Percentiles rank a stretch among this genome's conserved stretches.
Evolutionary conservation across 2,329 filamentous ascomycete genomes (phyloP).

Genomic region (Lojkania enalia): DNA sequence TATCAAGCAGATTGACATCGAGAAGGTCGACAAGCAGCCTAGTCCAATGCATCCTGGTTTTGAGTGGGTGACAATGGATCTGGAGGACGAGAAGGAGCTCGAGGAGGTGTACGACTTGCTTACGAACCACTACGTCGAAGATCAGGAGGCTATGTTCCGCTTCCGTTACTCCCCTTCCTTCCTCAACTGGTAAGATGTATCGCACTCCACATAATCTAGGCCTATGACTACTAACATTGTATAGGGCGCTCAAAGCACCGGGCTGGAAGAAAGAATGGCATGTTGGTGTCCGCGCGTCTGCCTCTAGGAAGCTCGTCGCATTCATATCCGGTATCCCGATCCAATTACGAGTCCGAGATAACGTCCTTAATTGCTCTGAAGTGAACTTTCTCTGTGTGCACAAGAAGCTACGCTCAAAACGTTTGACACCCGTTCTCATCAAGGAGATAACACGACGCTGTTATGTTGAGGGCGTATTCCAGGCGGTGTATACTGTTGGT

Average conservation of each 20-base stretch:
- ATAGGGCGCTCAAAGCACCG: slow-evolving; percentile 87
- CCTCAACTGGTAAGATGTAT: slow-evolving; percentile 73
- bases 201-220: neutral
- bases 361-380: slow-evolving; percentile 77
- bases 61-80: slow-evolving; percentile 91
- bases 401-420: slow-evolving; percentile 94
- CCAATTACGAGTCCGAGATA: slow-evolving; percentile 76
- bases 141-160: slow-evolving; percentile 94
- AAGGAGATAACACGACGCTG: slow-evolving; percentile 95
- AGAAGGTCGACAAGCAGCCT: slow-evolving; percentile 77
- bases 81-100: slow-evolving; percentile 74
- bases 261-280: slow-evolving; percentile 96
- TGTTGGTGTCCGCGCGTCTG: slow-evolving; percentile 82
- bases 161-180: slow-evolving; percentile 94
- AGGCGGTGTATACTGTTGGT: slow-evolving; percentile 94
- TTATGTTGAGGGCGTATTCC: slow-evolving; percentile 84
- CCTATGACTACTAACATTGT: slow-evolving; percentile 13
- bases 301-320: slow-evolving; percentile 85
- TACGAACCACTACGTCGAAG: slow-evolving; percentile 94
- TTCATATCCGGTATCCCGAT: slow-evolving; percentile 95
- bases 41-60: slow-evolving; percentile 75
- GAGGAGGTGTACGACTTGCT: slow-evolving; percentile 91
- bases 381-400: slow-evolving; percentile 99
- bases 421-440: slow-evolving; percentile 90
- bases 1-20: slow-evolving; percentile 77